Evolutionary conservation across 2,329 filamentous ascomycete species (phyloP).

Genomic region (Trichoderma semiorbis): DNA sequence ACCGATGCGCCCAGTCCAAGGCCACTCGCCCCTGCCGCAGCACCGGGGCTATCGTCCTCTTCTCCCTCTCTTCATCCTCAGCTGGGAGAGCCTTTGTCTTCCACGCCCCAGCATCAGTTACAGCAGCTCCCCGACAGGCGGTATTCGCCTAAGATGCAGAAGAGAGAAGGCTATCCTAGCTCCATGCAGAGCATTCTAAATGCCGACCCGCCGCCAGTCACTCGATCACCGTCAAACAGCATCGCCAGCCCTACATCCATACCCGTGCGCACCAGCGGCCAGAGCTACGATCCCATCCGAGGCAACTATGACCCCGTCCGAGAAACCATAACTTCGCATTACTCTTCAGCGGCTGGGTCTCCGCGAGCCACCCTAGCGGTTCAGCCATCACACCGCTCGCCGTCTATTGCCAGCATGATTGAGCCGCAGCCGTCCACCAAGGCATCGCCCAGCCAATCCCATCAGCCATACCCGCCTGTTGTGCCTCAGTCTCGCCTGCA

Average conservation of each 20-base stretch:
- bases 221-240: slow-evolving; percentile 34
- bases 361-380: slow-evolving; percentile 39
- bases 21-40: slow-evolving; percentile 32
- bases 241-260: slow-evolving; percentile 39
- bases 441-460: slow-evolving; percentile 30
- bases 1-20: slow-evolving; percentile 29
- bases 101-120: slow-evolving; percentile 25
- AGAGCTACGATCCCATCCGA: slow-evolving; percentile 86
- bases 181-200: slow-evolving; percentile 58
- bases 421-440: slow-evolving; percentile 47
- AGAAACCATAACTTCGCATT: slow-evolving; percentile 56
- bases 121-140: slow-evolving; percentile 31
- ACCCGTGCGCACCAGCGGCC: slow-evolving; percentile 64
- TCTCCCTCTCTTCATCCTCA: slow-evolving; percentile 25
- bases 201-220: slow-evolving; percentile 43
- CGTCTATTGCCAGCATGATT: slow-evolving; percentile 86
- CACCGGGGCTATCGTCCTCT: slow-evolving; percentile 27
- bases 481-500: slow-evolving; percentile 32
- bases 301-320: slow-evolving; percentile 66
- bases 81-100: slow-evolving; percentile 19
- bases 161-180: slow-evolving; percentile 49
- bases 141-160: slow-evolving; percentile 46
- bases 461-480: slow-evolving; percentile 27
- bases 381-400: slow-evolving; percentile 53
- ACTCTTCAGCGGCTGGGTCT: slow-evolving; percentile 45